Conservation (phyloP, 2,329 filamentous ascomycete species). For the Cryphonectria naterciae region DNA sequence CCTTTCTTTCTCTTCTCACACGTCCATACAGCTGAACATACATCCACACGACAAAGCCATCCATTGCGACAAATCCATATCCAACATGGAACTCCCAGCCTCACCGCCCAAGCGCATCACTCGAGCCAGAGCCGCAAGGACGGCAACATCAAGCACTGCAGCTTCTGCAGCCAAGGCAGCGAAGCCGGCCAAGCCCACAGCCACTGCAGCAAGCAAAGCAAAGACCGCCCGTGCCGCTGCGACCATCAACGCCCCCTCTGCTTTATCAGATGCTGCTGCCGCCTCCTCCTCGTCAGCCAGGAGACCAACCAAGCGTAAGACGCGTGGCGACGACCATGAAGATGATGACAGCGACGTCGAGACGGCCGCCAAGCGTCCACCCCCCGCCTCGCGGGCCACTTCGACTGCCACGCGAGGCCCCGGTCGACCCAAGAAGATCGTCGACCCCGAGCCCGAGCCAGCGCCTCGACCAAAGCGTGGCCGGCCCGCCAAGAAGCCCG, state of each 20-base stretch:
- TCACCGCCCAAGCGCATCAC: conserved; percentile 38
- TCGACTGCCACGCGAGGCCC: conserved; percentile 51
- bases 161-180: conserved; percentile 30
- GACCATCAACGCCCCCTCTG: conserved; percentile 37
- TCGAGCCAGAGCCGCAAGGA: conserved; percentile 48
- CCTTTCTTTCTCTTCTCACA: not conserved
- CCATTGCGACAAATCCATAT: not conserved
- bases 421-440: conserved; percentile 49
- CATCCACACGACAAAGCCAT: not conserved
- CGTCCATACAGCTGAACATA: not conserved
- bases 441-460: conserved; percentile 31
- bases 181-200: conserved; percentile 48
- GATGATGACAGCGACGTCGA: conserved; percentile 53
- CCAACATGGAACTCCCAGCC: conserved; percentile 33
- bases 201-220: conserved; percentile 51
- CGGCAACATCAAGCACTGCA: conserved; percentile 27
- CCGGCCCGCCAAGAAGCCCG: conserved; percentile 40
- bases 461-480: conserved; percentile 33
- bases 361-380: conserved; percentile 36
- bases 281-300: conserved; percentile 34
- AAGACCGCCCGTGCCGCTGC: conserved; percentile 41
- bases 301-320: conserved; percentile 55
- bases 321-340: conserved; percentile 55
- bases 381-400: conserved; percentile 32
- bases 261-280: conserved; percentile 34